These are phyloP conservation scores for Aspergillus phoenicis DNA, from an alignment of 2,329 filamentous ascomycete genomes.

Conservation along the genomic window DNA sequence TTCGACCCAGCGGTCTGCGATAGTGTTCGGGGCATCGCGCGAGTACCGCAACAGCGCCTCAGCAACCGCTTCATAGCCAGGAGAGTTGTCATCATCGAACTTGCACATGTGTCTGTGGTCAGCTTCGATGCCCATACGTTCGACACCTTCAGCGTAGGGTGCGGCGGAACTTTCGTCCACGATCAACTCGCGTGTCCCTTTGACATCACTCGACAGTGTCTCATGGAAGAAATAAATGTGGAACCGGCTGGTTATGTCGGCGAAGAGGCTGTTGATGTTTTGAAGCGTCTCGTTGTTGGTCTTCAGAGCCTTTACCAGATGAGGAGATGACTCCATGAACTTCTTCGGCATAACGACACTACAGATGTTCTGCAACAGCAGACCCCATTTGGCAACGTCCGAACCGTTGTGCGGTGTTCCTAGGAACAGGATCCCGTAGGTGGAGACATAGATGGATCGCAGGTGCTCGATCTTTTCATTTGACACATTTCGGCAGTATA, in stretches of 20 bases:
- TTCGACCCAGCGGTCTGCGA: slow-evolving; percentile 61
- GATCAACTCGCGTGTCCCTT: slow-evolving; percentile 63
- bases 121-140: slow-evolving; percentile 73
- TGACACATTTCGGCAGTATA: slow-evolving; percentile 66
- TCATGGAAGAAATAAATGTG: slow-evolving; percentile 78
- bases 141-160: slow-evolving; percentile 69
- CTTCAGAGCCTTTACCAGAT: slow-evolving; percentile 71
- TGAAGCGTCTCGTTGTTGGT: slow-evolving; percentile 73
- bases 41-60: slow-evolving; percentile 52
- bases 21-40: slow-evolving; percentile 56
- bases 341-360: slow-evolving; percentile 65
- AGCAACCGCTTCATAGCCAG: slow-evolving; percentile 63
- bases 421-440: slow-evolving; percentile 74
- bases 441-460: slow-evolving; percentile 71
- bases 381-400: slow-evolving; percentile 68
- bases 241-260: slow-evolving; percentile 70
- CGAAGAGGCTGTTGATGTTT: slow-evolving; percentile 73
- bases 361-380: slow-evolving; percentile 68
- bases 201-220: slow-evolving; percentile 70
- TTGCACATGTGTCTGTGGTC: slow-evolving; percentile 74
- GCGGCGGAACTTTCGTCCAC: slow-evolving; percentile 72
- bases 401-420: slow-evolving; percentile 75
- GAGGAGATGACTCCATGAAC: slow-evolving; percentile 67
- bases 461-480: slow-evolving; percentile 64
- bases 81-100: slow-evolving; percentile 64